Evolutionary conservation across 306 rosid genomes (phyloP).

Genomic region (Rosa persica): DNA sequence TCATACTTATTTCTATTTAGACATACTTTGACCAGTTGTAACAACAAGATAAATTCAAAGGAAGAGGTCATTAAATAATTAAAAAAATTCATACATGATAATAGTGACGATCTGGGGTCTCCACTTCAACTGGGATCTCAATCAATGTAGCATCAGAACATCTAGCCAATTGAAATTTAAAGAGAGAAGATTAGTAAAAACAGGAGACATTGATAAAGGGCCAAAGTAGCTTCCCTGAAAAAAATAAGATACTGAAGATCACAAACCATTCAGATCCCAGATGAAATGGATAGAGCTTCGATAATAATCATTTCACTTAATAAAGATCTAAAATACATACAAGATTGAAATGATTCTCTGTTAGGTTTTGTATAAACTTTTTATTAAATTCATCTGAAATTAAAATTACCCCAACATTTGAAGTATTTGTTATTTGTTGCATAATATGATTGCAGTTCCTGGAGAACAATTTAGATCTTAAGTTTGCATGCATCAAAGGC

Average conservation of each 20-base stretch:
- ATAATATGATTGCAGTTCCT: background rate
- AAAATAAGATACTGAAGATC: background rate
- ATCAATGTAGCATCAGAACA: conserved; percentile 30
- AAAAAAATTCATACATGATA: conserved; percentile 26
- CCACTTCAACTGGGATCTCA: conserved; percentile 36
- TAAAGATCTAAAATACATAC: background rate
- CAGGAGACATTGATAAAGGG: background rate
- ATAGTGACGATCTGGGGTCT: conserved; percentile 34
- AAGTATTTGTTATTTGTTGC: background rate
- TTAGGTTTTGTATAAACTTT: background rate
- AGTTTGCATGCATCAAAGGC: background rate
- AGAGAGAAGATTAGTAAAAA: background rate
- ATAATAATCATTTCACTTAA: background rate
- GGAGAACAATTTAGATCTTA: background rate
- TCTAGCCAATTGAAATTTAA: conserved; percentile 4
- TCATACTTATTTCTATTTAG: too few relatives aligned
- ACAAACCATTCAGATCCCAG: background rate
- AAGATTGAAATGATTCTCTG: too few relatives aligned
- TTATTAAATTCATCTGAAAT: background rate
- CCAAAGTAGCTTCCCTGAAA: background rate
- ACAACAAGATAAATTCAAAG: background rate
- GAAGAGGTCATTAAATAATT: background rate
- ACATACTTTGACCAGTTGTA: background rate
- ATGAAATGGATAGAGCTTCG: background rate
- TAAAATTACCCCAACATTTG: background rate